Percentiles rank a stretch among this genome's conserved stretches.
Evolutionary conservation across 1,284 basidiomycete genomes (phyloP).

Genomic region (Sanghuangporus weigelae): DNA sequence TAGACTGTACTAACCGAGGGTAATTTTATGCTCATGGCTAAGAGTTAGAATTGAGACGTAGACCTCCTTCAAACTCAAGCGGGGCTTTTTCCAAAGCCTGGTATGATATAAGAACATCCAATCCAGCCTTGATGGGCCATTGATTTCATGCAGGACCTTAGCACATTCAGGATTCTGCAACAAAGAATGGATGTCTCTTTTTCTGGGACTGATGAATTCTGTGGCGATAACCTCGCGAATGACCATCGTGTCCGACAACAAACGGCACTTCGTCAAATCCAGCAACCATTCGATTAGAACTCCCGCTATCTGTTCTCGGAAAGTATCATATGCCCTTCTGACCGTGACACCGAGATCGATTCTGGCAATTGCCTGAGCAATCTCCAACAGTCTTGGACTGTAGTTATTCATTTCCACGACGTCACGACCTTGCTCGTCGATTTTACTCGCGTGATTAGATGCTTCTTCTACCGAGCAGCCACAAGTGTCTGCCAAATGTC

Average conservation of each 20-base stretch:
- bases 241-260: conserved; percentile 62
- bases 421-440: conserved; percentile 85
- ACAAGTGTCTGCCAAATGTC: conserved; percentile 69
- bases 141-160: conserved; percentile 44
- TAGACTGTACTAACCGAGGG: conserved; percentile 52
- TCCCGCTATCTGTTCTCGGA: conserved; percentile 81
- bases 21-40: conserved; percentile 70
- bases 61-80: conserved; percentile 76
- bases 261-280: conserved; percentile 70
- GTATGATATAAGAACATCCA: conserved; percentile 76
- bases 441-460: conserved; percentile 53
- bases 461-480: conserved; percentile 61
- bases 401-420: conserved; percentile 78
- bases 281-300: conserved; percentile 84
- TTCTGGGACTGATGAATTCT: conserved; percentile 63
- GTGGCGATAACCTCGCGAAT: conserved; percentile 69
- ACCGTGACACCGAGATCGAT: conserved; percentile 94
- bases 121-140: conserved; percentile 60
- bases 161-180: conserved; percentile 30
- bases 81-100: conserved; percentile 79
- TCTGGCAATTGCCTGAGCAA: conserved; percentile 76
- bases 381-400: conserved; percentile 66
- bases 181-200: conserved; percentile 37
- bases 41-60: conserved; percentile 76
- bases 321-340: conserved; percentile 83